Base-by-base conservation (phyloP, 192 early-diverging fungal genomes). In the Cetraspora pellucida region DNA sequence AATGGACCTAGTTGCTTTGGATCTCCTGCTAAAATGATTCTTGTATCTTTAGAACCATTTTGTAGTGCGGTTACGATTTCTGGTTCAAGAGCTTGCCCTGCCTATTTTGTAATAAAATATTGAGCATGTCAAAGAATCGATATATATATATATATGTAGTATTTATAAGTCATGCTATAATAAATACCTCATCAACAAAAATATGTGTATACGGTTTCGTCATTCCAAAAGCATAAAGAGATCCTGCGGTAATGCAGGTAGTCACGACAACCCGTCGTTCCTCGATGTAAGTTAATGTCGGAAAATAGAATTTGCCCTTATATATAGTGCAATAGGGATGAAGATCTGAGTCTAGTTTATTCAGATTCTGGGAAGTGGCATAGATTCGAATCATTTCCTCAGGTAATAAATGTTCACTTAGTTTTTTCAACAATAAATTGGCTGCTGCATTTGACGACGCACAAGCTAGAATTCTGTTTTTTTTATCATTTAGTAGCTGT, bases 61-160 rank as follows among this genome's bases (percentile, higher is more conserved):
- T 54, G 13, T n/a, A 54, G 13, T 14, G 52, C 52, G 1, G 52
- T 54, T 14, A 54, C 7, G 13, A 54, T 54, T 54, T 54, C 52
- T 14, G 52, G 52, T 54, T 54, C 52, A 0, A 54, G 4, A n/a
- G 52, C 52, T 54, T 54, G 52, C 1, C 13, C 52, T 54, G 52
- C 52, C 52, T 54, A 54, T 54, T 54, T n/a, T n/a, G 13, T 54
- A 54, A 54, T 54, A 54, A 54, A 54, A 54, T 54, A 54, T 54
- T 54, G 1, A 0, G n/a, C 5, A 4, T n/a, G 9, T n/a, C 50
- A 54, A 14, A 13, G n/a, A 54, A n/a, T n/a, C 13, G n/a, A 54
- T n/a, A n/a, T 14, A 54, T 9, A 14, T 3, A n/a, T 14, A n/a
- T 14, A 14, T 54, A 5, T 54, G 16, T 54, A 54, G 16, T n/a